Percentiles rank a stretch among this genome's conserved stretches.
These are phyloP conservation scores for Suhomyces maxii DNA, from an alignment of 1,139 yeast species.

Conservation along the genomic window DNA sequence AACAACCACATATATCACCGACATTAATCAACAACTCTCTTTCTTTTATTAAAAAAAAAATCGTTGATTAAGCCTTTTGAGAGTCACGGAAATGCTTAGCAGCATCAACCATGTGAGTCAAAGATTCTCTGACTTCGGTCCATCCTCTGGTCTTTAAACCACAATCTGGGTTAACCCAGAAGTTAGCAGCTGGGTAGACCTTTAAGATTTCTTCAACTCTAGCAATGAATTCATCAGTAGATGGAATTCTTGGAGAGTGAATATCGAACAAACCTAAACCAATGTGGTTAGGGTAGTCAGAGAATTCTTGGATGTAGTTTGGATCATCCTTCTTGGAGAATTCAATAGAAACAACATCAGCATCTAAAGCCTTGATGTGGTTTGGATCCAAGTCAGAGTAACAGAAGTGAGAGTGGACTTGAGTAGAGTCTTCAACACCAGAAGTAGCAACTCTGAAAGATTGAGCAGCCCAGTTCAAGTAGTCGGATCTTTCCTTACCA, in stretches of 20 bases:
- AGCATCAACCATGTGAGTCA: conserved; percentile 98
- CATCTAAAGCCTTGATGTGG: conserved; percentile 99
- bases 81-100: conserved; percentile 87
- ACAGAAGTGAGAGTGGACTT: conserved; percentile 99
- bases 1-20: conserved; percentile 13
- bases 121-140: conserved; percentile 82
- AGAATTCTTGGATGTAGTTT: conserved; percentile 94
- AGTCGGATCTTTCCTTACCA: conserved; percentile 94
- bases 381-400: conserved; percentile 99
- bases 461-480: conserved; percentile 98
- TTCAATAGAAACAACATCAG: conserved; percentile 98
- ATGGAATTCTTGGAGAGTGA: conserved; percentile 99
- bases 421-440: conserved; percentile 93
- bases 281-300: conserved; percentile 98
- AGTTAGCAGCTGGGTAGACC: conserved; percentile 95
- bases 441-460: conserved; percentile 99
- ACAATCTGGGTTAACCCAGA: conserved; percentile 99
- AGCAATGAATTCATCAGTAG: conserved; percentile 90
- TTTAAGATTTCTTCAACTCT: conserved; percentile 93
- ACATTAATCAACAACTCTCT: conserved; percentile 5
- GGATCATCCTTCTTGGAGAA: conserved; percentile 99
- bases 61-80: not conserved
- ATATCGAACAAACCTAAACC: conserved; percentile 99
- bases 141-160: conserved; percentile 98
- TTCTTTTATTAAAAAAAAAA: conserved; percentile 30